Evolutionary conservation across 257 asterid genomes (phyloP).

Genomic region (Fraxinus cuspidata): DNA sequence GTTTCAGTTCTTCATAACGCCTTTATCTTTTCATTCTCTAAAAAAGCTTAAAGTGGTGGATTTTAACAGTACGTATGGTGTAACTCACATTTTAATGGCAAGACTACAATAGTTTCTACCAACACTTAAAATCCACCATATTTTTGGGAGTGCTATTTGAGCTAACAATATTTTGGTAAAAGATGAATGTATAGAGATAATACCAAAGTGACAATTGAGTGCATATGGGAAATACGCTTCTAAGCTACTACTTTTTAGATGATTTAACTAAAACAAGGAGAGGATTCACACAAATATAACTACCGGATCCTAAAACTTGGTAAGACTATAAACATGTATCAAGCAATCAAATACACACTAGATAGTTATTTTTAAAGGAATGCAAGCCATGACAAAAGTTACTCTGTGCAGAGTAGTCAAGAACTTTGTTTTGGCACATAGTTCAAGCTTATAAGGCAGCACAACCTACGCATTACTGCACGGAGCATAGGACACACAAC

Average conservation of each 20-base stretch:
- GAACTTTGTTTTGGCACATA: background rate
- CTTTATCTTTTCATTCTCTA: background rate
- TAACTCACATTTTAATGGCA: background rate
- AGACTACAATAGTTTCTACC: background rate
- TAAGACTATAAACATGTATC: background rate
- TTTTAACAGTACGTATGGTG: background rate
- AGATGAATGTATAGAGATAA: background rate
- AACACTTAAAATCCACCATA: background rate
- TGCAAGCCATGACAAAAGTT: background rate
- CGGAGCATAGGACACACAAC: background rate
- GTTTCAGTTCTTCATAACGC: background rate
- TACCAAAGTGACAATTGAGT: background rate
- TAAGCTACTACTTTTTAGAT: background rate
- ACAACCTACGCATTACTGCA: background rate
- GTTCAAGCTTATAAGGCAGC: background rate
- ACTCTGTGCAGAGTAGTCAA: background rate
- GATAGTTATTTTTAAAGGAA: background rate
- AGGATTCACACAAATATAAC: background rate
- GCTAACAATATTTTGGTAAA: background rate
- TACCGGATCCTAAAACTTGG: background rate
- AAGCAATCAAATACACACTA: background rate
- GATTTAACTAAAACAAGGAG: background rate
- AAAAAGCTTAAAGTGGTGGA: background rate
- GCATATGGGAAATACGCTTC: background rate
- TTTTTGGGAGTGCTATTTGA: background rate